Percentiles rank a stretch among this genome's conserved stretches.
These are phyloP conservation scores for Orobanche coerulescens DNA, from an alignment of 257 asterid species.

Conservation along the genomic window DNA sequence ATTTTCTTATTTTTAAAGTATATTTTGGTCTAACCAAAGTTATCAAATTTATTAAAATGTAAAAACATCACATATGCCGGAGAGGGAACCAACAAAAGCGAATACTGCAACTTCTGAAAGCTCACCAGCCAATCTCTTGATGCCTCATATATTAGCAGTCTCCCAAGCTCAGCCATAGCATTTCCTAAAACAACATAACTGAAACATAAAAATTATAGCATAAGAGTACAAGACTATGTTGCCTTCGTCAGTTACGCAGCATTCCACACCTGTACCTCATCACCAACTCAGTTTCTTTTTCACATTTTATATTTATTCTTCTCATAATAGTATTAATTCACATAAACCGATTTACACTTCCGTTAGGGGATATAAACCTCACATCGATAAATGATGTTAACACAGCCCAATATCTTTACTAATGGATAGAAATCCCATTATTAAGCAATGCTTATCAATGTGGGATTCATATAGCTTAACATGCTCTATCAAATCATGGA, in stretches of 20 bases:
- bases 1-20: too few relatives aligned
- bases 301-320: not conserved
- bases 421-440: too few relatives aligned
- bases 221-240: not conserved
- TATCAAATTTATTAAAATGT: not conserved
- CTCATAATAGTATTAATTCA: not conserved
- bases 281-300: not conserved
- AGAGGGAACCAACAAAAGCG: not conserved
- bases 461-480: too few relatives aligned
- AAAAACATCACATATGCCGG: not conserved
- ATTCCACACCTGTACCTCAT: constrained; percentile 12
- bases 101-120: not conserved
- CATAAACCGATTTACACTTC: not conserved
- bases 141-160: constrained; percentile 88
- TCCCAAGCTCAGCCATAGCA: constrained; percentile 99
- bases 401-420: too few relatives aligned
- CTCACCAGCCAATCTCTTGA: constrained; percentile 96
- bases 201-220: not conserved
- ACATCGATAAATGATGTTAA: too few relatives aligned
- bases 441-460: too few relatives aligned
- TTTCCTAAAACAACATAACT: constrained; percentile 38
- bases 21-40: not conserved
- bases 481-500: not conserved
- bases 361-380: too few relatives aligned
- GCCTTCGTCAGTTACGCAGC: not conserved